Percentiles rank a stretch among this genome's conserved stretches.
Evolutionary conservation across 2,329 filamentous ascomycete species (phyloP).

Genomic region (Hirsutella thompsonii): DNA sequence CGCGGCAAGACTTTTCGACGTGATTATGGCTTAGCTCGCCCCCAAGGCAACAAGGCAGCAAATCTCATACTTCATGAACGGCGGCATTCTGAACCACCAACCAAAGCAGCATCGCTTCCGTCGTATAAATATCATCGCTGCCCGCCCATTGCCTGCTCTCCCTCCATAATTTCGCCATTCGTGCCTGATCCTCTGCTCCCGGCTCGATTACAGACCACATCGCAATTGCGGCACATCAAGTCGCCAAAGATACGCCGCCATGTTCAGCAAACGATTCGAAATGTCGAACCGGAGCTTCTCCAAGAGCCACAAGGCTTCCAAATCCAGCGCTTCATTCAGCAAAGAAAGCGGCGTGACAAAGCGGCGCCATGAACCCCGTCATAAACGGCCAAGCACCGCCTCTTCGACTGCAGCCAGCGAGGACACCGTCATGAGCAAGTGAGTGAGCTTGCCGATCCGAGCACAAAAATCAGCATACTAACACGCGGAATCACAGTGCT

Average conservation of each 20-base stretch:
- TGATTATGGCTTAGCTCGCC: too few relatives aligned
- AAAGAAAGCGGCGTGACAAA: constrained; percentile 42
- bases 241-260: constrained; percentile 13
- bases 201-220: too few relatives aligned
- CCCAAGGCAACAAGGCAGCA: too few relatives aligned
- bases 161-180: too few relatives aligned
- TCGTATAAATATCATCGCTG: too few relatives aligned
- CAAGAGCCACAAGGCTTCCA: constrained; percentile 35
- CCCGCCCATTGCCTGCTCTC: too few relatives aligned
- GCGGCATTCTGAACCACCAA: too few relatives aligned
- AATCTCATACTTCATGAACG: too few relatives aligned
- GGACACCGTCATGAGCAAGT: constrained; percentile 31
- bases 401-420: constrained; percentile 24
- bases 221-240: too few relatives aligned
- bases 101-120: too few relatives aligned
- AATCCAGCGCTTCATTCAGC: constrained; percentile 40
- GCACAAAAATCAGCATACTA: neutral
- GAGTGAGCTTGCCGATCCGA: neutral
- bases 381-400: constrained; percentile 34
- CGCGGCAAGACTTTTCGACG: too few relatives aligned
- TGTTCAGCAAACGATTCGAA: constrained; percentile 35
- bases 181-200: too few relatives aligned
- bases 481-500: constrained; percentile 24
- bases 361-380: constrained; percentile 35
- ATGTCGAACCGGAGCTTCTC: constrained; percentile 37